Conservation (phyloP, 1,284 basidiomycete species). For the Tilletia horrida region DNA sequence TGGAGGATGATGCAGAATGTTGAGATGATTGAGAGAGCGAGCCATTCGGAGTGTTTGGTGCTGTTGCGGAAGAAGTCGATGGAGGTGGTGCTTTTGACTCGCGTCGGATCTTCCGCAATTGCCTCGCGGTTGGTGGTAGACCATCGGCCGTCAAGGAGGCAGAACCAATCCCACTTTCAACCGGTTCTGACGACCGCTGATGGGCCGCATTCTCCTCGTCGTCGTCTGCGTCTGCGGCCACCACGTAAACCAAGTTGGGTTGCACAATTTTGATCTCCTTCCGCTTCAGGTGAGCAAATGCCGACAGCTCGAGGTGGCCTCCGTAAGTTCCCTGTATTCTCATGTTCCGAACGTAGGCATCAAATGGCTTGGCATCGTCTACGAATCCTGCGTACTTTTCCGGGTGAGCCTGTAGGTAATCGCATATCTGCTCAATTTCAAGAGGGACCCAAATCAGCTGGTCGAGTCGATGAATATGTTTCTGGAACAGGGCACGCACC, state of each 20-base stretch:
- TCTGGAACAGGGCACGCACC: not conserved
- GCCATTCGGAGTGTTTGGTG: too few relatives aligned
- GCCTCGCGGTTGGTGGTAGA: not conserved
- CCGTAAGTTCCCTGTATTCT: slow-evolving; percentile 72
- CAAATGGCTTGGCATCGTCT: slow-evolving; percentile 68
- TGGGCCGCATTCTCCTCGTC: slow-evolving; percentile 44
- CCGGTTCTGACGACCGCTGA: not conserved
- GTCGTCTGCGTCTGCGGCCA: slow-evolving; percentile 54
- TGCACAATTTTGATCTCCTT: slow-evolving; percentile 85
- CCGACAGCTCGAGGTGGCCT: slow-evolving; percentile 82
- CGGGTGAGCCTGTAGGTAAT: slow-evolving; percentile 71
- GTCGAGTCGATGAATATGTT: not conserved
- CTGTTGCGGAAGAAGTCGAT: too few relatives aligned
- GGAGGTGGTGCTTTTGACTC: not conserved
- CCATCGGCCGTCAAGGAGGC: not conserved
- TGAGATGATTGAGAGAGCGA: too few relatives aligned
- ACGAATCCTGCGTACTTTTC: slow-evolving; percentile 80
- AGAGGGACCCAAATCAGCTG: not conserved
- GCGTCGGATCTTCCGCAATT: not conserved
- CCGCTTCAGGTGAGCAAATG: slow-evolving; percentile 75
- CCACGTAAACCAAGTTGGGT: slow-evolving; percentile 62
- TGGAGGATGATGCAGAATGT: too few relatives aligned
- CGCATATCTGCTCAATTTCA: slow-evolving; percentile 58
- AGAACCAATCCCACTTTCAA: not conserved
- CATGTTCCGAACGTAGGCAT: slow-evolving; percentile 47